phyloP scores from a whole-genome alignment of 2,329 filamentous ascomycete genomes.

The Colletotrichum melonis region DNA sequence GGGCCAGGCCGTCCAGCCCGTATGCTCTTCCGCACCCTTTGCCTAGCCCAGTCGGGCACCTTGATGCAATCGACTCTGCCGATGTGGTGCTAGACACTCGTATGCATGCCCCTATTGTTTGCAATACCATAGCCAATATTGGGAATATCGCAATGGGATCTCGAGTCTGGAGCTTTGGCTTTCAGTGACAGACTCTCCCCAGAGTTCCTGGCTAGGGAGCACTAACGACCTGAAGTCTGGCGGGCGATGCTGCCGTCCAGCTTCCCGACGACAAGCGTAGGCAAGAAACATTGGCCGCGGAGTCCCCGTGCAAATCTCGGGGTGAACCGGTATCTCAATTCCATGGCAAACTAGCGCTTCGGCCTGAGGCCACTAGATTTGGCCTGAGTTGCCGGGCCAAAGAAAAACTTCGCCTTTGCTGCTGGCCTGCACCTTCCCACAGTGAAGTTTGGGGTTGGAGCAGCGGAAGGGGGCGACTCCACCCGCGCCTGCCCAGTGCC shows the following conservation, averaged over 20 bases:
- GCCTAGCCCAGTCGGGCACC: constrained; percentile 17
- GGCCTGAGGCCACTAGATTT: constrained; percentile 35
- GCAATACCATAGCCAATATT: not conserved
- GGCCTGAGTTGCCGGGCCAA: constrained; percentile 16
- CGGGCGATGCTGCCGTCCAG: not conserved
- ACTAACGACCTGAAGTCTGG: not conserved
- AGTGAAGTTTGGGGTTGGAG: constrained; percentile 33
- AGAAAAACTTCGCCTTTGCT: constrained; percentile 9
- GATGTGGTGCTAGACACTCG: not conserved
- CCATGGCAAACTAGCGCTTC: constrained; percentile 34
- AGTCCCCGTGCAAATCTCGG: constrained; percentile 38
- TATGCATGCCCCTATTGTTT: not conserved
- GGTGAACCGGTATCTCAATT: constrained; percentile 38
- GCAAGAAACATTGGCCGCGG: constrained; percentile 12
- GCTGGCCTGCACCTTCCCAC: constrained; percentile 22
- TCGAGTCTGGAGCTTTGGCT: not conserved
- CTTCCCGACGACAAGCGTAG: not conserved
- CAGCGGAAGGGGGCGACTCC: constrained; percentile 21
- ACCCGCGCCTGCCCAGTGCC: constrained; percentile 5
- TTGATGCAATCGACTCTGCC: constrained; percentile 8
- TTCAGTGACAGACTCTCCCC: not conserved
- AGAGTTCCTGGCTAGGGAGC: not conserved
- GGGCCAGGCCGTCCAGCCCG: not conserved
- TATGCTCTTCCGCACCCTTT: not conserved
- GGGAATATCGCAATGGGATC: not conserved